Conservation (phyloP, 2,329 filamentous ascomycete genomes). For the Pestalotiopsis sp. region DNA sequence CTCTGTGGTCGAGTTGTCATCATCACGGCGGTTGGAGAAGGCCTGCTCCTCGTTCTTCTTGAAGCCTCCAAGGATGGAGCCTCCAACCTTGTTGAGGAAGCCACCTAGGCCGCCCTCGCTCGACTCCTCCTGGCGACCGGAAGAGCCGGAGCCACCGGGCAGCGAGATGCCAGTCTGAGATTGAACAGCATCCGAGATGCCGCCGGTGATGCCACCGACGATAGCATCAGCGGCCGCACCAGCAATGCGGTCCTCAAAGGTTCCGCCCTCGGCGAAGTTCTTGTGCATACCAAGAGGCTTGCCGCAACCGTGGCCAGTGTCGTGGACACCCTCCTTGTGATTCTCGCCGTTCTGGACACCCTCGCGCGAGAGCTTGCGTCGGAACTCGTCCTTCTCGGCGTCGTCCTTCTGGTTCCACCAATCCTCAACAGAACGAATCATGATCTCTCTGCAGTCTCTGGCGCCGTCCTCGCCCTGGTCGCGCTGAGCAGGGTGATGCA, state of each 20-base stretch:
- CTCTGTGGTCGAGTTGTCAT: constrained; percentile 62
- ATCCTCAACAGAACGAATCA: constrained; percentile 78
- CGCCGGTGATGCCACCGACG: constrained; percentile 59
- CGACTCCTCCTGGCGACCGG: constrained; percentile 42
- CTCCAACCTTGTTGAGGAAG: constrained; percentile 70
- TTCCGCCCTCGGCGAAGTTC: constrained; percentile 52
- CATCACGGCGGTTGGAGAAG: constrained; percentile 54
- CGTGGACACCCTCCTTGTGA: constrained; percentile 82
- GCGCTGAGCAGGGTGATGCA: constrained; percentile 86
- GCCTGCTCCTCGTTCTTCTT: constrained; percentile 56
- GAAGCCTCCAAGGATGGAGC: constrained; percentile 67
- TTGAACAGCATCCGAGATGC: constrained; percentile 48
- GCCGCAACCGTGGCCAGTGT: constrained; percentile 81
- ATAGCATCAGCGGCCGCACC: constrained; percentile 58
- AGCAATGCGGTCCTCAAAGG: constrained; percentile 59
- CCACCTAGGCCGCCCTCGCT: constrained; percentile 67
- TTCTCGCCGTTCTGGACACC: constrained; percentile 80
- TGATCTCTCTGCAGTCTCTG: constrained; percentile 70
- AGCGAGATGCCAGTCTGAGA: constrained; percentile 42
- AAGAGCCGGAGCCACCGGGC: constrained; percentile 15
- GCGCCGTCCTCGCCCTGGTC: constrained; percentile 71
- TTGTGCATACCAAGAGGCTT: constrained; percentile 81
- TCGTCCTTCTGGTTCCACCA: constrained; percentile 79
- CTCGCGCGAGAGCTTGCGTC: constrained; percentile 73
- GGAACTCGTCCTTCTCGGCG: constrained; percentile 66